Evolutionary conservation across 345 rosid genomes (phyloP).

Genomic region (Anacardium occidentale): DNA sequence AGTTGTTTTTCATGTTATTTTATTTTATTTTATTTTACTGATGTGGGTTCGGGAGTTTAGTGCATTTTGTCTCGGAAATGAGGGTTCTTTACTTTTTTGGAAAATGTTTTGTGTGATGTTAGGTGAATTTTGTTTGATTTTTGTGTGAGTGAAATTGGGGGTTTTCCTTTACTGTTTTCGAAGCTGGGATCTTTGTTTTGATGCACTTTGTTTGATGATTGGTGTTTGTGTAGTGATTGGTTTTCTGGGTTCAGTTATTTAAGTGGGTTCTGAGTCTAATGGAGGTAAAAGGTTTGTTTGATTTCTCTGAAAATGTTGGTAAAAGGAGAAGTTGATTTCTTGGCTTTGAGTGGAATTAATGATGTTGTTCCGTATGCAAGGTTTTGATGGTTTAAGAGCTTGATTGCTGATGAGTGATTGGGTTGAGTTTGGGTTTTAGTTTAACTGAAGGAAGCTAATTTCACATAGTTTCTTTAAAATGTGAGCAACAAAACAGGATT

Average conservation of each 20-base stretch:
- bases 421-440: neutral
- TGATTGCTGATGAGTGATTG: neutral
- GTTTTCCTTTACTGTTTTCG: constrained; percentile 14
- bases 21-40: constrained; percentile 22
- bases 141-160: constrained; percentile 12
- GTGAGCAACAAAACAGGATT: neutral
- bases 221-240: neutral
- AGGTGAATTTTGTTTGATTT: neutral
- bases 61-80: constrained; percentile 10
- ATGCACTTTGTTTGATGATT: constrained; percentile 5
- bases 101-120: neutral
- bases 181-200: constrained; percentile 24
- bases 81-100: neutral
- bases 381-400: constrained; percentile 1
- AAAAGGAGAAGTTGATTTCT: neutral
- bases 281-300: constrained; percentile 7
- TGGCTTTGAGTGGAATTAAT: neutral
- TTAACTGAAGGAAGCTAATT: neutral
- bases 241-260: neutral
- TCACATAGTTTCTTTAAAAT: neutral
- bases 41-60: constrained; percentile 5
- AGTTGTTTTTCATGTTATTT: constrained; percentile 18
- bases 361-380: neutral
- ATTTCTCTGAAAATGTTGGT: constrained; percentile 5
- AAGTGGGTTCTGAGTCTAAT: neutral